phyloP scores from a whole-genome alignment of 805 yeast species.

The Suhomyces sp. region DNA sequence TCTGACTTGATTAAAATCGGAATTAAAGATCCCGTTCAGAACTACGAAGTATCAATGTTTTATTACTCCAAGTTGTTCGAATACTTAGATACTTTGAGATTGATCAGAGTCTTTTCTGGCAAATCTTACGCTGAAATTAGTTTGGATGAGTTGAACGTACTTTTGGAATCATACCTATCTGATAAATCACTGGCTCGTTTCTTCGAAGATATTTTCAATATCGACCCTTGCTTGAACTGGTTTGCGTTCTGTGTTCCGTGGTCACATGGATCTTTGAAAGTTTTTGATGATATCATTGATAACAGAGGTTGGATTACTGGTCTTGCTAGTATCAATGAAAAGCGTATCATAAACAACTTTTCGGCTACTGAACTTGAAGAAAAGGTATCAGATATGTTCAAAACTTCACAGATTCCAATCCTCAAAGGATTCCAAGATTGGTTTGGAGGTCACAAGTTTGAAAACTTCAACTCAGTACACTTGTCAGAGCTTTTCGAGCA shows the following conservation, averaged over 20 bases:
- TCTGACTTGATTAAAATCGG: neutral
- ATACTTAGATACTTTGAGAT: constrained; percentile 15
- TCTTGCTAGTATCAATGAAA: neutral
- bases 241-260: constrained; percentile 5
- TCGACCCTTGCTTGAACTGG: constrained; percentile 1
- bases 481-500: neutral
- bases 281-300: constrained; percentile 9
- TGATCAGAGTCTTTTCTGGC: constrained; percentile 4
- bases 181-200: neutral
- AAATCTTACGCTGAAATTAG: constrained; percentile 6
- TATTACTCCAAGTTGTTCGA: constrained; percentile 13
- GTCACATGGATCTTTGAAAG: neutral
- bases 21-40: constrained; percentile 11
- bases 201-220: neutral
- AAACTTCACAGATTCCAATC: neutral
- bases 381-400: neutral
- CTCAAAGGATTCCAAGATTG: constrained; percentile 1
- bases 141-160: constrained; percentile 12
- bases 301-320: constrained; percentile 3
- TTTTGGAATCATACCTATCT: constrained; percentile 4
- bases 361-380: neutral
- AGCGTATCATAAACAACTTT: neutral
- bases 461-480: constrained; percentile 1
- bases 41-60: constrained; percentile 20
- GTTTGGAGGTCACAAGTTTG: constrained; percentile 1